phyloP scores from a whole-genome alignment of 2,329 filamentous ascomycete genomes.

The Alternaria rosae region DNA sequence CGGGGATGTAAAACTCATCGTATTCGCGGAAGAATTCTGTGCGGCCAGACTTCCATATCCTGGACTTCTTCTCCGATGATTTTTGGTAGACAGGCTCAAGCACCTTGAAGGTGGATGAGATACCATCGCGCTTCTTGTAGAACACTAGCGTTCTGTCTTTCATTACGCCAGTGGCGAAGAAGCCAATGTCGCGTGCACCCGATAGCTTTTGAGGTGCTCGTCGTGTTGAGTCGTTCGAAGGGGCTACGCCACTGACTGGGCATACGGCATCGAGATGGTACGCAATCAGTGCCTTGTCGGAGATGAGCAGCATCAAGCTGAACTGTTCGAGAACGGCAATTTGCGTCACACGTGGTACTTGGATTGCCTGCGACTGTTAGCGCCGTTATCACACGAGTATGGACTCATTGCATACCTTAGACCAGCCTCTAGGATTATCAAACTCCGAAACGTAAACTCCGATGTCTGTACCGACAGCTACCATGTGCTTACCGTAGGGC shows the following conservation, averaged over 20 bases:
- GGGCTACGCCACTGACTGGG: conserved; percentile 61
- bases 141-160: conserved; percentile 94
- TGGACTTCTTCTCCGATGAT: conserved; percentile 80
- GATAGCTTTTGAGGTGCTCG: conserved; percentile 91
- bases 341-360: conserved; percentile 81
- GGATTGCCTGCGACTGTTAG: conserved; percentile 70
- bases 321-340: conserved; percentile 96
- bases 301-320: conserved; percentile 87
- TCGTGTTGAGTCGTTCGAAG: conserved; percentile 75
- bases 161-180: conserved; percentile 96
- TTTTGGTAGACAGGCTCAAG: conserved; percentile 96
- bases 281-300: conserved; percentile 89
- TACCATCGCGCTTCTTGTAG: conserved; percentile 93
- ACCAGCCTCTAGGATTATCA: conserved; percentile 90
- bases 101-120: conserved; percentile 95
- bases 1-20: conserved; percentile 97
- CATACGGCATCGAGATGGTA: conserved; percentile 90
- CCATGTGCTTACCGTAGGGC: conserved; percentile 82
- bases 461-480: conserved; percentile 93
- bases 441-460: conserved; percentile 91
- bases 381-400: not conserved
- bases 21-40: conserved; percentile 98
- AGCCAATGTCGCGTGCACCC: conserved; percentile 88
- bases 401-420: conserved; percentile 67
- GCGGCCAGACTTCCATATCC: conserved; percentile 72